Evolutionary conservation across 2,329 filamentous ascomycete genomes (phyloP).

Genomic region (Fusarium annulatum): DNA sequence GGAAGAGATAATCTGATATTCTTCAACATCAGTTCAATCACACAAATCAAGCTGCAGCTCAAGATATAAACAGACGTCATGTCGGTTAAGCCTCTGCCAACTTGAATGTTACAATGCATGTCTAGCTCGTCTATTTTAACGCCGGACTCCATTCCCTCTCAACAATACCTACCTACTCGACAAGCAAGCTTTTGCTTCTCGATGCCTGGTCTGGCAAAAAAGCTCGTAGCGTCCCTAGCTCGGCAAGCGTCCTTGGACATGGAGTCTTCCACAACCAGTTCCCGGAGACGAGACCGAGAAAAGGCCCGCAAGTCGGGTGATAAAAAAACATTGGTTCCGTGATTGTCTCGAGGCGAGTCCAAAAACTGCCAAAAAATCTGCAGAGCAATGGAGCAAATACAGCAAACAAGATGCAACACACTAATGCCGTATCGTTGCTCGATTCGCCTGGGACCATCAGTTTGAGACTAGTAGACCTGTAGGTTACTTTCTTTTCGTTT

Average conservation of each 20-base stretch:
- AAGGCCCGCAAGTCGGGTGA: slow-evolving; percentile 30
- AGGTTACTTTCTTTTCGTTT: slow-evolving; percentile 19
- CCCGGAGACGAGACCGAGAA: slow-evolving; percentile 23
- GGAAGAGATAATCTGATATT: background rate
- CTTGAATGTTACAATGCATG: slow-evolving; percentile 16
- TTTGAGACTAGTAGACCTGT: slow-evolving; percentile 17
- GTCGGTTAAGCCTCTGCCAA: slow-evolving; percentile 8
- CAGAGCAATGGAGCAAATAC: slow-evolving; percentile 33
- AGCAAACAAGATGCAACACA: slow-evolving; percentile 10
- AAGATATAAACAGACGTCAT: slow-evolving; percentile 14
- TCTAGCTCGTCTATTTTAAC: slow-evolving; percentile 2
- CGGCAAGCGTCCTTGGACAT: slow-evolving; percentile 12
- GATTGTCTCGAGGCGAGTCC: slow-evolving; percentile 14
- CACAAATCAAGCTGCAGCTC: background rate
- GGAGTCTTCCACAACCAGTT: slow-evolving; percentile 16
- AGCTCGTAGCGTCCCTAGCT: slow-evolving; percentile 35
- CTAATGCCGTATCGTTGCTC: slow-evolving; percentile 6
- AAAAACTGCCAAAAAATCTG: slow-evolving; percentile 32
- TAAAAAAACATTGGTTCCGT: slow-evolving; percentile 25
- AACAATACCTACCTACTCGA: slow-evolving; percentile 5
- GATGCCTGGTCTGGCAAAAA: slow-evolving; percentile 4
- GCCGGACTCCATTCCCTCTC: slow-evolving; percentile 31
- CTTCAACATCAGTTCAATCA: background rate
- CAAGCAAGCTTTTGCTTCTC: background rate
- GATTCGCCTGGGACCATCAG: slow-evolving; percentile 10